phyloP scores from a whole-genome alignment of 208 protist genomes.

The Wallacemonas sp. region DNA sequence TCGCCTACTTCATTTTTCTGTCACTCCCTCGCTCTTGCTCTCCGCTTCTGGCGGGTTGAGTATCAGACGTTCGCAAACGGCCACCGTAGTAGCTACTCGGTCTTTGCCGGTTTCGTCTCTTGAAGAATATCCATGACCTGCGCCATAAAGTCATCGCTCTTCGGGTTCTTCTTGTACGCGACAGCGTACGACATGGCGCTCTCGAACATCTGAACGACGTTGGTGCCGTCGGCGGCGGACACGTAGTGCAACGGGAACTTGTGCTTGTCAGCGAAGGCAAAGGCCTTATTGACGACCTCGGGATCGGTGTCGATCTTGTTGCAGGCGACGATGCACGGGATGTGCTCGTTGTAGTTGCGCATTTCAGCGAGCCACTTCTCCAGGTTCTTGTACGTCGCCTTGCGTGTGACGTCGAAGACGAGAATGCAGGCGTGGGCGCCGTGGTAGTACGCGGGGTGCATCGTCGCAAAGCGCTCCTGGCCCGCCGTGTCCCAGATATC shows the following conservation, averaged over 20 bases:
- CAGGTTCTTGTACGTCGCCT: constrained; percentile 96
- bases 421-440: constrained; percentile 92
- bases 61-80: too few relatives aligned
- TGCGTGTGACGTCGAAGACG: constrained; percentile 95
- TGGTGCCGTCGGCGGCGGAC: constrained; percentile 94
- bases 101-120: constrained; percentile 20
- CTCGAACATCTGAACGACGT: constrained; percentile 94
- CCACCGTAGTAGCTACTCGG: too few relatives aligned
- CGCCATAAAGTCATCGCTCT: constrained; percentile 83
- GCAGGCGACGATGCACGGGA: constrained; percentile 93
- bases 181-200: constrained; percentile 73
- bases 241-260: constrained; percentile 93
- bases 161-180: constrained; percentile 88
- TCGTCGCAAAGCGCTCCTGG: constrained; percentile 91
- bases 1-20: too few relatives aligned
- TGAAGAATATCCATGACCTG: constrained; percentile 84
- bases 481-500: constrained; percentile 94
- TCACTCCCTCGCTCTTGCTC: too few relatives aligned
- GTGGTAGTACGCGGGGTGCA: constrained; percentile 96
- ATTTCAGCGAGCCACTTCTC: constrained; percentile 94
- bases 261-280: constrained; percentile 94
- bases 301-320: constrained; percentile 96
- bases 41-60: too few relatives aligned
- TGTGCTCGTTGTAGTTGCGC: constrained; percentile 89
- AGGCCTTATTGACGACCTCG: constrained; percentile 83